Evolutionary conservation across 2,329 filamentous ascomycete genomes (phyloP), one percentile per base, ranked within the genome.

Genomic region (Diaporthe sp.): DNA sequence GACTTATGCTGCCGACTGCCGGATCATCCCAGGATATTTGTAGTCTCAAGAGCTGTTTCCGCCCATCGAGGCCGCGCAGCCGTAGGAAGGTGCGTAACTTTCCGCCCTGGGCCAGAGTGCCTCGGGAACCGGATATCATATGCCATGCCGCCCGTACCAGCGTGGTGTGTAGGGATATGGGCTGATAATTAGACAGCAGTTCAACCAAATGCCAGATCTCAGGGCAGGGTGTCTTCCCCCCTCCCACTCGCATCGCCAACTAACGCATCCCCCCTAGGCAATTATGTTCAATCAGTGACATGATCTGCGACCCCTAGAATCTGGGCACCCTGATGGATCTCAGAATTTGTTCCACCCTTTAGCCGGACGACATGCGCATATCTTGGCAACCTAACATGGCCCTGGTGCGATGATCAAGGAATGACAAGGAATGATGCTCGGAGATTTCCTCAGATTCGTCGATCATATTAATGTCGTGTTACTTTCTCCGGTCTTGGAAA

Each of bases 1-100:
- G 31, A 42, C 34, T 28, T 8, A 53, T 55, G 65, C 13, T 70
- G 46, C 34, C 49, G 46, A 70, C 49, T 70, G 65, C 65, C 65
- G 65, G 31, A 70, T 42, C 46, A 42, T 70, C 65, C 65, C n/a
- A 70, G 65, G 4, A 39, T 19, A 28, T 70, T 1, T 28, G 13
- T 55, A 8, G 65, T 70, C 65, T 55, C 65, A 70, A 53, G 65
- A 70, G 15, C 34, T 70, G 65, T 70, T 70, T 70, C 65, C 49
- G 34, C 49, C 25, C 46, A 53, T 37, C 9, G 22, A 13, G 31
- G 4, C 15, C 46, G 15, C 46, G 19, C 65, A 68, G 22, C 46
- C 4, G 34, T 39, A 25, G 3, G 6, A 31, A 53, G 46, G 46
- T 39, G 12, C 31, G 65, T 68, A 68, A 68, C 65, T 53, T 68